Evolutionary conservation across 495 filamentous ascomycete species (phyloP), one percentile per base, ranked within the genome.

Genomic region (Penicillium paradoxum): DNA sequence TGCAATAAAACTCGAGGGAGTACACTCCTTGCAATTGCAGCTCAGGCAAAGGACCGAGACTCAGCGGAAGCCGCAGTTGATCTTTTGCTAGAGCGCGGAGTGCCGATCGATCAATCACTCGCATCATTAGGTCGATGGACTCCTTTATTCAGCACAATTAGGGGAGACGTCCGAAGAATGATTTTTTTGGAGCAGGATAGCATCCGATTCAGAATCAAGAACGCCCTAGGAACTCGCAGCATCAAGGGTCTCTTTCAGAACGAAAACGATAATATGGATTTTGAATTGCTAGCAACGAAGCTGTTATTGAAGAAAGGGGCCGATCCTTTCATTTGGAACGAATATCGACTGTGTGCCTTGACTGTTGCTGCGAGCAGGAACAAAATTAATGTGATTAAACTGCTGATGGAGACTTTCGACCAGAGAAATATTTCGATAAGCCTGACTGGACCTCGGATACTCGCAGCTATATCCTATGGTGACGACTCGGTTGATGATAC

Each of bases 391-490:
- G 2, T 10, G 14, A n/a, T 45, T 1, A 30, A 45, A 15, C 4
- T 18, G 14, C 17, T 45, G 42, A 15, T 45, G 24, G 6, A 6
- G 14, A 18, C 14, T 30, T 15, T 45, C 11, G 42, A 19, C 30
- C 14, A 30, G 4, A 8, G 6, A 30, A 17, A 45, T 4, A 22
- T 30, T 18, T 25, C n/a, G 42, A 18, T 32, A n/a, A 19, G 15
- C 30, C n/a, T 13, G 8, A 30, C 30, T 10, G 17, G 15, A 6
- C 24, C 22, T 29, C 42, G 30, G 30, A 15, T 45, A 11, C 1
- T 25, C 4, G 25, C 24, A 66, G 64, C 50, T 57, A 24, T 53
- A 27, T 7, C 24, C 24, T 27, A 7, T 27, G n/a, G n/a, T n/a
- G n/a, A n/a, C 24, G 24, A 27, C 3, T 7, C 24, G 24, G 24